Percentiles rank a stretch among this genome's conserved stretches.
Conservation (phyloP, 805 yeast species). For the Candida rishiriensis region DNA sequence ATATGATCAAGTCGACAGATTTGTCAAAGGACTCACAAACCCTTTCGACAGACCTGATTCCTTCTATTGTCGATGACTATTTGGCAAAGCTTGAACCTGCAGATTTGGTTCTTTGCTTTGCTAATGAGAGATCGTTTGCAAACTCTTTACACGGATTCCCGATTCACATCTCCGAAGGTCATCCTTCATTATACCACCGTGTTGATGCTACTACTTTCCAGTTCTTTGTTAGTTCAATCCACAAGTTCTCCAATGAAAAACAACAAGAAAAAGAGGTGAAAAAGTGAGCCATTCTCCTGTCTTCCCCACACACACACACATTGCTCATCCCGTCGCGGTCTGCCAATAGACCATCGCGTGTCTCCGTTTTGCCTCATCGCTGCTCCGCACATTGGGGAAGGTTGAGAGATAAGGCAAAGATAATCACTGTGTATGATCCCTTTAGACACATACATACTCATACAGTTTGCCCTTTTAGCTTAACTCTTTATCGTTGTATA, state of each 20-base stretch:
- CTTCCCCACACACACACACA: background rate
- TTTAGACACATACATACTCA: too few species aligned
- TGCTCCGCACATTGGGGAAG: too few species aligned
- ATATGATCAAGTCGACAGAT: background rate
- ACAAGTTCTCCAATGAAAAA: background rate
- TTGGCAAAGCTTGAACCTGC: constrained; percentile 13
- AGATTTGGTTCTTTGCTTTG: constrained; percentile 17
- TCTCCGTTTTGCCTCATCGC: too few species aligned
- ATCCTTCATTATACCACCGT: constrained; percentile 8
- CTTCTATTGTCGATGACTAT: constrained; percentile 9
- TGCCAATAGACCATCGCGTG: too few species aligned
- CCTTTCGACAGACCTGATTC: background rate
- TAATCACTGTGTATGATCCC: too few species aligned
- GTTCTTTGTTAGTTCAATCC: constrained; percentile 11
- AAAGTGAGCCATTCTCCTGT: background rate
- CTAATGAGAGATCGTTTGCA: constrained; percentile 10
- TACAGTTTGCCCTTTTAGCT: too few species aligned
- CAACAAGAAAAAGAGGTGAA: background rate
- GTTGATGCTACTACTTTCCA: constrained; percentile 10
- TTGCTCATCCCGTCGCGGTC: too few species aligned
- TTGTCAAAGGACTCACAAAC: background rate
- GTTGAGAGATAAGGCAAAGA: too few species aligned
- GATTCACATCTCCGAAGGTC: constrained; percentile 7
- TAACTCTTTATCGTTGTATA: too few species aligned
- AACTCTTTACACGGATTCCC: constrained; percentile 19